Conservation (phyloP, 73 alveolate species). For the Blepharisma japonicum region DNA sequence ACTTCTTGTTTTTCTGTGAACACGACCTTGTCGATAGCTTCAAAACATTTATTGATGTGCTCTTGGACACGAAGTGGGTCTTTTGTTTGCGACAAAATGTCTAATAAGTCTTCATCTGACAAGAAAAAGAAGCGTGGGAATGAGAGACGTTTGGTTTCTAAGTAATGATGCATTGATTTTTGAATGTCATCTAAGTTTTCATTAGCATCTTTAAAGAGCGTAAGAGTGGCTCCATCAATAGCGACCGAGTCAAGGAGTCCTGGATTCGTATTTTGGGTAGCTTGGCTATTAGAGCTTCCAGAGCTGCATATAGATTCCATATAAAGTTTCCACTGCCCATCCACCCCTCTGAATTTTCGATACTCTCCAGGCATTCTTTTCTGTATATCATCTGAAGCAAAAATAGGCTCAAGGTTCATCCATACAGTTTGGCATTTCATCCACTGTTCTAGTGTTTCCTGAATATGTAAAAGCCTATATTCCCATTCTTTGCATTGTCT, state of each 20-base stretch:
- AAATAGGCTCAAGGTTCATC: constrained; percentile 99
- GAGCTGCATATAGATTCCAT: constrained; percentile 54
- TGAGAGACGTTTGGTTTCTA: constrained; percentile 90
- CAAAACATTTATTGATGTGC: constrained; percentile 93
- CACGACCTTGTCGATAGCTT: constrained; percentile 84
- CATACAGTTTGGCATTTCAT: constrained; percentile 90
- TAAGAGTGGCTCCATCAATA: constrained; percentile 57
- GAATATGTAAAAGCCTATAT: constrained; percentile 72
- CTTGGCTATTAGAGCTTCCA: constrained; percentile 35
- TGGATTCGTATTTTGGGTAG: constrained; percentile 21
- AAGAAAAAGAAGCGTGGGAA: constrained; percentile 99
- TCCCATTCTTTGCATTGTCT: constrained; percentile 81
- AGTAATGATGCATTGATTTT: constrained; percentile 85
- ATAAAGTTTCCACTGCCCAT: constrained; percentile 82
- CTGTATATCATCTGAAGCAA: constrained; percentile 97
- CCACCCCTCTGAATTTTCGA: constrained; percentile 75
- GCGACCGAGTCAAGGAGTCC: constrained; percentile 68
- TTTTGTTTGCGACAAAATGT: constrained; percentile 91
- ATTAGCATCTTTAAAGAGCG: constrained; percentile 64
- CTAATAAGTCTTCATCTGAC: constrained; percentile 95
- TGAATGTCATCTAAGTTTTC: constrained; percentile 77
- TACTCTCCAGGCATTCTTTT: constrained; percentile 88
- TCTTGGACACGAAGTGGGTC: constrained; percentile 89
- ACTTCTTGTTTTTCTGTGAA: constrained; percentile 75
- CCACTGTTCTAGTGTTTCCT: constrained; percentile 96